Conservation (phyloP, 78 protist species). For the Guillardia theta region DNA sequence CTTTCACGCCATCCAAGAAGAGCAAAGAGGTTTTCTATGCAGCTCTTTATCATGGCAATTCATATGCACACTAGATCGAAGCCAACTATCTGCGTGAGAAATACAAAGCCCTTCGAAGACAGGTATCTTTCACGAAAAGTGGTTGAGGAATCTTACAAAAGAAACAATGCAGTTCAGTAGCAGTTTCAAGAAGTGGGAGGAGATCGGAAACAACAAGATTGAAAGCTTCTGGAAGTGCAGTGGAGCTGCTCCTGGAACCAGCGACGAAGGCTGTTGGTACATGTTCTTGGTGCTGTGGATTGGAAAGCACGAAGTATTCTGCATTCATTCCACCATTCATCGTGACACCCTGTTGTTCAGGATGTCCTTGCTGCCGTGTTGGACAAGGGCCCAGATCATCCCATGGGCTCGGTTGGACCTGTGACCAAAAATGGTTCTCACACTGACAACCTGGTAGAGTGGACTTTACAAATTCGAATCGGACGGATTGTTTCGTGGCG, state of each 20-base stretch:
- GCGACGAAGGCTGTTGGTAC: not conserved
- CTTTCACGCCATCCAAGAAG: conserved; percentile 4
- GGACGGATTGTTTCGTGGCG: no score
- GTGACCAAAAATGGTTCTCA: no score
- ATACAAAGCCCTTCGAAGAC: not conserved
- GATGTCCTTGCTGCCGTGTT: no score
- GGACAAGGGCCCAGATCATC: no score
- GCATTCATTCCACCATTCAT: no score
- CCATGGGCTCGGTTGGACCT: no score
- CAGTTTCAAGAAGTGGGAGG: not conserved
- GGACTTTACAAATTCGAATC: no score
- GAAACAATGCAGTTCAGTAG: no score
- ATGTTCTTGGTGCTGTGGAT: not conserved
- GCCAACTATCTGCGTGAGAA: not conserved
- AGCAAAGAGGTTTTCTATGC: not conserved
- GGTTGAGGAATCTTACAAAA: no score
- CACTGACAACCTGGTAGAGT: no score
- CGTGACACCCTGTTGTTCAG: no score
- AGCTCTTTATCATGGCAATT: not conserved
- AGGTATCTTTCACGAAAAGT: not conserved
- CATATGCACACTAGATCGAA: not conserved
- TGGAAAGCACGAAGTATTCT: not conserved
- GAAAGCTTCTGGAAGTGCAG: not conserved
- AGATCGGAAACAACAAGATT: not conserved
- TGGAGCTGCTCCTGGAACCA: not conserved